Percentiles rank a stretch among this genome's conserved stretches.
phyloP scores from a whole-genome alignment of 768 basidiomycete genomes.

The Phylloporus rhodoxanthus region DNA sequence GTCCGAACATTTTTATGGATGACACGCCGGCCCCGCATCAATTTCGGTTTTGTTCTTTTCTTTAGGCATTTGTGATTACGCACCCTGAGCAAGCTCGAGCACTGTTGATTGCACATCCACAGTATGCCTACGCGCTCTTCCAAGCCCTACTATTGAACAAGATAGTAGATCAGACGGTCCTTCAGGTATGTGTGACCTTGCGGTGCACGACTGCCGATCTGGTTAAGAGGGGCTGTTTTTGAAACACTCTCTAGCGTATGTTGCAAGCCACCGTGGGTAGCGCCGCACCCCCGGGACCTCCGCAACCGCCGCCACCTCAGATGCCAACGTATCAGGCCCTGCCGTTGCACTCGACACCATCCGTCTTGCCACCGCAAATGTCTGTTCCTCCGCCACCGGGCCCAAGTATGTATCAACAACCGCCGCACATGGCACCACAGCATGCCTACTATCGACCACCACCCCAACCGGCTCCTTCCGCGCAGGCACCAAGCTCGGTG shows the following conservation, averaged over 20 bases:
- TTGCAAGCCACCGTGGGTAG: conserved; percentile 38
- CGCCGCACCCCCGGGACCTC: conserved; percentile 23
- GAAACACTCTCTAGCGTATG: conserved; percentile 39
- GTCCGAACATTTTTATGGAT: conserved; percentile 19
- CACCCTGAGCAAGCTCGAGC: conserved; percentile 85
- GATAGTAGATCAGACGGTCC: conserved; percentile 81
- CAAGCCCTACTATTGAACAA: conserved; percentile 90
- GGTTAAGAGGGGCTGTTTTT: conserved; percentile 3
- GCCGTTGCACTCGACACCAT: conserved; percentile 30
- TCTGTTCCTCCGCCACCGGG: conserved; percentile 26
- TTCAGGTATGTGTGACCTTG: conserved; percentile 51
- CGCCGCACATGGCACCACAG: conserved; percentile 29
- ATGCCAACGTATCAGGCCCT: conserved; percentile 27
- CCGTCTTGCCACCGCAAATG: conserved; percentile 31
- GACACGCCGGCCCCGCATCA: conserved; percentile 5
- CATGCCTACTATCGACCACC: conserved; percentile 30
- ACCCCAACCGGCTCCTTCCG: conserved; percentile 7
- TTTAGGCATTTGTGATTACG: conserved; percentile 84
- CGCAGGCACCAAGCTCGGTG: conserved; percentile 29
- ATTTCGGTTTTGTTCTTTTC: conserved; percentile 28
- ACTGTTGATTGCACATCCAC: conserved; percentile 78
- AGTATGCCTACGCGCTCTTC: conserved; percentile 93
- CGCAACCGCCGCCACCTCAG: conserved; percentile 30
- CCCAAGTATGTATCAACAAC: conserved; percentile 28
- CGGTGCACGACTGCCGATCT: conserved; percentile 7